Evolutionary conservation across 306 rosid species (phyloP), one percentile per base, ranked within the genome.

Genomic region (Parietaria judaica): DNA sequence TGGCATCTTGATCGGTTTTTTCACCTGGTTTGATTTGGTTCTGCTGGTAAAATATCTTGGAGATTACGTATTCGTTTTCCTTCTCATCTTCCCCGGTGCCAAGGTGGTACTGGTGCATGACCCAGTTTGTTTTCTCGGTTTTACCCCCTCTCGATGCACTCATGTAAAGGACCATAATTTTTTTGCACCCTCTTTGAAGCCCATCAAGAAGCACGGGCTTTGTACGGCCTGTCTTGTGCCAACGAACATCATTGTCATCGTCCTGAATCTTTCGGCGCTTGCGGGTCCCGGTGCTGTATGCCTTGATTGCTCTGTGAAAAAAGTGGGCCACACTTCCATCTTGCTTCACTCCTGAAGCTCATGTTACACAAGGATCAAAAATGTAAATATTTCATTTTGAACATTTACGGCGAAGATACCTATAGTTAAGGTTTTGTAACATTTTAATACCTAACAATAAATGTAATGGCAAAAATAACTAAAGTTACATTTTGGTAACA

Each of bases 181-280:
- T 90, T 77, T 90, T 86, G 60, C 86, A 90, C 44, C 94, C 97
- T 67, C 55, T 75, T 56, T 79, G 88, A 70, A 78, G 72, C 49
- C 90, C 88, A 53, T 79, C 72, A 67, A 90, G 65, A 48, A 71
- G 54, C 63, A 90, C 86, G 6, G 88, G 85, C 66, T 90, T 90
- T 56, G 97, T 90, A 66, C 15, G 80, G 56, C 95, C 97, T 48
- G 95, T 86, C 81, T 90, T 90, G 77, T 90, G 97, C 97, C 97
- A 90, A 60, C 95, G 94, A 56, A 86, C 86, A 58, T 79, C 95
- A 45, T 60, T 71, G 74, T 83, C 97, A 52, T 69, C 85, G 58
- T 60, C 79, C 45, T 59, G 74, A 68, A 88, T 79, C 72, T 86
- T 90, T 34, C 95, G 72, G 59, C 90, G 95, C 71, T 90, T 90